Evolutionary conservation across 768 basidiomycete species (phyloP).

Genomic region (Hydnum rufescens): DNA sequence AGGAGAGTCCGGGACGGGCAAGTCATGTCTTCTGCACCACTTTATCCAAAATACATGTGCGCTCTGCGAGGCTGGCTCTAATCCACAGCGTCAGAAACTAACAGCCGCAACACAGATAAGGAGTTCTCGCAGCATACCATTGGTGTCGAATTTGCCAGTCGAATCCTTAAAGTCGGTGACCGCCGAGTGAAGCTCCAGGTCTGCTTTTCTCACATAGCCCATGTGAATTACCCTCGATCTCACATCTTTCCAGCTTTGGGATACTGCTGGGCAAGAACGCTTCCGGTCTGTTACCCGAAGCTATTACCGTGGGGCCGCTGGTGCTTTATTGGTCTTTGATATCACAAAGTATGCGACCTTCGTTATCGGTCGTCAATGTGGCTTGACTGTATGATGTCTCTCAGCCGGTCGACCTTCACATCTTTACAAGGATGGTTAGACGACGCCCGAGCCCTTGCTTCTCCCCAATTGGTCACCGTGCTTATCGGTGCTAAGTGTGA

Average conservation of each 20-base stretch:
- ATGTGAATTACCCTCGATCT: background rate
- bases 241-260: conserved; percentile 51
- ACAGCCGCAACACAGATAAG: conserved; percentile 65
- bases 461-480: conserved; percentile 74
- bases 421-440: conserved; percentile 78
- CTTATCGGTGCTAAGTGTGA: conserved; percentile 94
- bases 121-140: conserved; percentile 96
- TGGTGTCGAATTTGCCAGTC: conserved; percentile 92
- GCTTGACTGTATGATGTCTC: background rate
- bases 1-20: conserved; percentile 96
- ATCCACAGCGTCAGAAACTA: background rate
- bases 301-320: conserved; percentile 89
- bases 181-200: conserved; percentile 93
- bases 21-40: conserved; percentile 90
- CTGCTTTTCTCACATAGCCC: conserved; percentile 11
- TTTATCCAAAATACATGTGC: conserved; percentile 90
- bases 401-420: conserved; percentile 69
- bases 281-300: conserved; percentile 90
- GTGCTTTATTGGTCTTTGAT: conserved; percentile 83
- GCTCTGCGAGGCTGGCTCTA: conserved; percentile 17
- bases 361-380: conserved; percentile 4
- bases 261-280: conserved; percentile 91
- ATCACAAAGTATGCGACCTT: conserved; percentile 54
- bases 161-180: conserved; percentile 83
- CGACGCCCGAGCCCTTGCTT: conserved; percentile 82